Evolutionary conservation across 345 rosid genomes (phyloP), one percentile per base, ranked within the genome.

Genomic region (Eucalyptus regnans): DNA sequence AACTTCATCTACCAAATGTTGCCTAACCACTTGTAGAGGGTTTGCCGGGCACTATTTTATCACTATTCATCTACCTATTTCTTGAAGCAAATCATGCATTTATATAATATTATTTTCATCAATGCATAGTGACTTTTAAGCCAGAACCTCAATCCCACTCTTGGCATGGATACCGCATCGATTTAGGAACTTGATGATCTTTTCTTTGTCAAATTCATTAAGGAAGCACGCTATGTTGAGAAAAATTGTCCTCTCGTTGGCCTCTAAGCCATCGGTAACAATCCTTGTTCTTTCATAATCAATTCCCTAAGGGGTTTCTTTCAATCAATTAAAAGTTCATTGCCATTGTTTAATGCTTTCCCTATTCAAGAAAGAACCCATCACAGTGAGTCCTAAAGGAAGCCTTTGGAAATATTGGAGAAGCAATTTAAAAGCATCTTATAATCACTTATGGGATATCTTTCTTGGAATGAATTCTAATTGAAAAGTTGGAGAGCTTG

Each of bases 1-100:
- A 22, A 56, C 12, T 56, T 56, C n/a, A 11, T 27, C n/a, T 64
- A 29, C 71, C 18, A 6, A 31, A 66, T 66, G 10, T 66, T 31
- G 79, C 22, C 43, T 31, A 16, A 66, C 10, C 1, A 0, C 79
- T 66, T 31, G 43, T 15, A 31, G 23, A 66, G 4, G 79, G 16
- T 15, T 66, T 66, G 33, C 3, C 6, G 0, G 0, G 43, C 23
- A 31, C 12, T 4, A 18, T 31, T 66, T 5, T 0, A 31, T 66
- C 79, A 66, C 41, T 4, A 31, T 16, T 31, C 6, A 0, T 66
- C 79, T 66, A 66, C 79, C 41, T 17, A 66, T 31, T 66, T 66
- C 6, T 66, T 31, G 22, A 66, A 66, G 43, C 23, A 66, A 15
- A 66, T 66, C 79, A 31, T 66, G 79, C 43, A 31, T 66, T 5